Evolutionary conservation across 345 rosid species (phyloP), one percentile per base, ranked within the genome.

Genomic region (Salix udensis): DNA sequence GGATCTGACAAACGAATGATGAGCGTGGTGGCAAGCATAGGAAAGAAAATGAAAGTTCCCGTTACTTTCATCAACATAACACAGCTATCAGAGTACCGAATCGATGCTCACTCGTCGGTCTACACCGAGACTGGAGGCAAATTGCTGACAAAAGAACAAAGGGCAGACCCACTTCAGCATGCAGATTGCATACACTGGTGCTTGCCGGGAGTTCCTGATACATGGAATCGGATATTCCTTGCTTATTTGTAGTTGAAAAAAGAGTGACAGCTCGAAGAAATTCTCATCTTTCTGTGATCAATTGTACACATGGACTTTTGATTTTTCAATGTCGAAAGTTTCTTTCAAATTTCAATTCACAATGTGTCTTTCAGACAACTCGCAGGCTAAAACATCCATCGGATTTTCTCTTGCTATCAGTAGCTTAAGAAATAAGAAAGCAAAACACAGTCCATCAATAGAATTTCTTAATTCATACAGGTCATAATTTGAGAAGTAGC

Each of bases 151-250:
- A 88, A 86, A 6, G 90, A 91, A 74, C 76, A 95, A 76, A 90
- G 77, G 71, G 88, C 92, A 1, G 89, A 93, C 73, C 97, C 98
- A 0, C 34, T 84, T 39, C 86, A 16, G 21, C 52, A 93, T 26
- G 97, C 98, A 13, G 98, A 95, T 79, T 95, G 97, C 85, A 95
- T 95, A 72, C 98, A 95, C n/a, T 95, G 97, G 97, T 95, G 98
- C 34, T 73, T 95, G 74, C 98, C 97, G 2, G 97, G 97, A 34
- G 85, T 95, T 23, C 97, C 98, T 0, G 98, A 95, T 76, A 89
- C 97, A 0, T 95, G 97, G 97, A 95, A 93, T 73, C 97, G 82
- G 66, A 88, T 95, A 52, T 74, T 95, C 34, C 84, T 88, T 31
- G 97, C 97, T 26, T 83, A 88, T 78, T 84, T 95, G 91, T 95